phyloP scores from a whole-genome alignment of 495 filamentous ascomycete genomes.

The Penicillium pulvis region DNA sequence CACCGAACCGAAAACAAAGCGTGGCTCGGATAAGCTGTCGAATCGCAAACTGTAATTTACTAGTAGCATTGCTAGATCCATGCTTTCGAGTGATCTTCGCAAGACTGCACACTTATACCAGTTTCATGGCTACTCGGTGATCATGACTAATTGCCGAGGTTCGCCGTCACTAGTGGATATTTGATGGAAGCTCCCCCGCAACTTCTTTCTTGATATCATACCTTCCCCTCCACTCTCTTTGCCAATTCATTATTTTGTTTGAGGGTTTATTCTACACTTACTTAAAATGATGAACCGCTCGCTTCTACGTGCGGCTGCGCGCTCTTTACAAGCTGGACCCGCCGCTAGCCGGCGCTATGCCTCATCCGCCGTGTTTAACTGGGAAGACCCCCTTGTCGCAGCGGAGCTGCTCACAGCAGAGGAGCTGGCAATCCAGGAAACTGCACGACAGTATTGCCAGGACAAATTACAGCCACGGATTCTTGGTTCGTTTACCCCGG shows the following conservation, averaged over 20 bases:
- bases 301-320: slow-evolving; percentile 39
- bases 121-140: slow-evolving; percentile 9
- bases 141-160: slow-evolving; percentile 30
- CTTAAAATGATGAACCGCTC: slow-evolving; percentile 39
- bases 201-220: slow-evolving; percentile 10
- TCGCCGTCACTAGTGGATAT: slow-evolving; percentile 29
- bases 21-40: not conserved
- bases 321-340: slow-evolving; percentile 32
- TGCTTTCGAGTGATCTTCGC: not conserved
- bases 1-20: slow-evolving; percentile 16
- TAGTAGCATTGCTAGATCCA: not conserved
- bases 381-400: slow-evolving; percentile 84
- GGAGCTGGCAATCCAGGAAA: slow-evolving; percentile 85
- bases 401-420: slow-evolving; percentile 81
- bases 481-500: slow-evolving; percentile 64
- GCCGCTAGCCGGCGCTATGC: slow-evolving; percentile 42
- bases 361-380: slow-evolving; percentile 71
- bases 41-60: not conserved
- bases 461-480: slow-evolving; percentile 83
- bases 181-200: slow-evolving; percentile 34
- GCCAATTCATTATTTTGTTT: slow-evolving; percentile 8
- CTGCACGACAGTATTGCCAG: slow-evolving; percentile 89
- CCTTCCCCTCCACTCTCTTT: not conserved
- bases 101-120: not conserved
- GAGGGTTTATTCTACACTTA: not conserved